phyloP scores from a whole-genome alignment of 148 eudicot genomes.

The Amaranthus hypochondriacus region DNA sequence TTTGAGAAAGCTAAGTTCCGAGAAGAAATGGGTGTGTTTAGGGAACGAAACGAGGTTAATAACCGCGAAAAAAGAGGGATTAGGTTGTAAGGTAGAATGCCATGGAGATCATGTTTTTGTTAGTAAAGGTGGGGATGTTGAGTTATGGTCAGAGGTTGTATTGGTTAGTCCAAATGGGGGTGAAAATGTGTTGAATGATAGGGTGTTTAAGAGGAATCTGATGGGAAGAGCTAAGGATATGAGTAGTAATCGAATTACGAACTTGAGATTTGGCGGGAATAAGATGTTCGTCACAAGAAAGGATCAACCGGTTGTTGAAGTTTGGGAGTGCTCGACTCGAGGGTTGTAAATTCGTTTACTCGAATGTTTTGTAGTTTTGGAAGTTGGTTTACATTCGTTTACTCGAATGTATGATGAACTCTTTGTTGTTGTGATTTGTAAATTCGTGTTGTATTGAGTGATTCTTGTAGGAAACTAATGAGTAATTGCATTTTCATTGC shows the following conservation, averaged over 20 bases:
- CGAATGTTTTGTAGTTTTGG: neutral
- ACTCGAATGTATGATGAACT: neutral
- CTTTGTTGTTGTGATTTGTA: neutral
- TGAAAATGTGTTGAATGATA: slow-evolving; percentile 32
- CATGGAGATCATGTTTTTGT: slow-evolving; percentile 67
- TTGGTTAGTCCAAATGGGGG: slow-evolving; percentile 27
- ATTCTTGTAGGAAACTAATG: neutral
- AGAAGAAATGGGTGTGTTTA: slow-evolving; percentile 64
- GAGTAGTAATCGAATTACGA: slow-evolving; percentile 52
- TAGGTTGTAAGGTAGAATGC: slow-evolving; percentile 65
- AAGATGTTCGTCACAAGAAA: slow-evolving; percentile 86
- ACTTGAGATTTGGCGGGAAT: slow-evolving; percentile 76
- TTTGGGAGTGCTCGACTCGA: slow-evolving; percentile 64
- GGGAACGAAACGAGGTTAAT: slow-evolving; percentile 48
- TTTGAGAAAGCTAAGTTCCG: slow-evolving; percentile 49
- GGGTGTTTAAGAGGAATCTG: slow-evolving; percentile 62
- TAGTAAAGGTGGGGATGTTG: slow-evolving; percentile 67
- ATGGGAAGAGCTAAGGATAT: slow-evolving; percentile 76
- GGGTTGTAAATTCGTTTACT: slow-evolving; percentile 24
- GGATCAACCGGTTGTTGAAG: slow-evolving; percentile 76
- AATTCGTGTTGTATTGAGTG: slow-evolving; percentile 8
- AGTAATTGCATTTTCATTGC: no score
- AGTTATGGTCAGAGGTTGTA: slow-evolving; percentile 68
- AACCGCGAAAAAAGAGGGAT: slow-evolving; percentile 71
- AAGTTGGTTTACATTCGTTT: neutral